Conservation (phyloP, 2,329 filamentous ascomycete genomes). For the Aspergillus quadrilineatus region DNA sequence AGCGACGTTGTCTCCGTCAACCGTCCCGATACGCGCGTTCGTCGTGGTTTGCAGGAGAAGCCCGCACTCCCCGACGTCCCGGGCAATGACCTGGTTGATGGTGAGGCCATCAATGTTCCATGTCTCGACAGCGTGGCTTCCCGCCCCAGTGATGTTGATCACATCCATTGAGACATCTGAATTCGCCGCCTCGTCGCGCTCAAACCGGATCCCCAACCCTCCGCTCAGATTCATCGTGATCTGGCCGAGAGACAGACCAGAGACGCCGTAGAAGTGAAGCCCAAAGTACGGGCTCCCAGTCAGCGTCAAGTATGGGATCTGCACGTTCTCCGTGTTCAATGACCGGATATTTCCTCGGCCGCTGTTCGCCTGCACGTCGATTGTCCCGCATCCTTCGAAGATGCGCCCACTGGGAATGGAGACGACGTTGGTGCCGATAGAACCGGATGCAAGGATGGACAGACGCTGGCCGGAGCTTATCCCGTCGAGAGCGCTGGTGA, state of each 20-base stretch:
- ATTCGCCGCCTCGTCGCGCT: slow-evolving; percentile 15
- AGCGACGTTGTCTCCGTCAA: slow-evolving; percentile 14
- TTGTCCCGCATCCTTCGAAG: slow-evolving; percentile 16
- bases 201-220: slow-evolving; percentile 15
- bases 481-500: slow-evolving; percentile 6
- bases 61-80: slow-evolving; percentile 15
- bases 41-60: slow-evolving; percentile 12
- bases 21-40: slow-evolving; percentile 12
- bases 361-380: slow-evolving; percentile 7
- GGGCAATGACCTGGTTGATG: slow-evolving; percentile 12
- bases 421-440: slow-evolving; percentile 9
- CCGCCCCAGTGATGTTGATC: slow-evolving; percentile 10
- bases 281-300: slow-evolving; percentile 15
- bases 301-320: slow-evolving; percentile 14
- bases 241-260: slow-evolving; percentile 7
- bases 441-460: slow-evolving; percentile 13
- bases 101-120: slow-evolving; percentile 18
- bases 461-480: slow-evolving; percentile 12
- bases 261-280: slow-evolving; percentile 12
- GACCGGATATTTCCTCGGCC: slow-evolving; percentile 15
- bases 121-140: slow-evolving; percentile 16
- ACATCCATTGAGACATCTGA: slow-evolving; percentile 13
- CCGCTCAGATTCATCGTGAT: slow-evolving; percentile 14
- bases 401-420: slow-evolving; percentile 11
- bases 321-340: slow-evolving; percentile 2